phyloP scores from a whole-genome alignment of 2,329 filamentous ascomycete species.

The Sphaerostilbella broomeana region DNA sequence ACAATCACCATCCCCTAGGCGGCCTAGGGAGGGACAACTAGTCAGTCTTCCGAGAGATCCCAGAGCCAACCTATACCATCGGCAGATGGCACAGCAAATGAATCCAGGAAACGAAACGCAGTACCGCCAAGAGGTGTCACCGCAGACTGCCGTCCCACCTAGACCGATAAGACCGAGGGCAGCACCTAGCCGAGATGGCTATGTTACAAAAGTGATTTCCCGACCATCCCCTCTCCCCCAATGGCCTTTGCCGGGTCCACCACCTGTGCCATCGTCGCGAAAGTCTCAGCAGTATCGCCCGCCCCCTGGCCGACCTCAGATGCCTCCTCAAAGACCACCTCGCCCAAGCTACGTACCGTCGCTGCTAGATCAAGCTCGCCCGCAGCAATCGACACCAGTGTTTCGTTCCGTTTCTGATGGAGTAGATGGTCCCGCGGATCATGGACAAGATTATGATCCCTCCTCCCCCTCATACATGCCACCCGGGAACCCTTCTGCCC shows the following conservation, averaged over 20 bases:
- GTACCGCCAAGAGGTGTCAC: slow-evolving; percentile 3
- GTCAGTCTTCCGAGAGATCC: slow-evolving; percentile 27
- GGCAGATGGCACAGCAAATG: slow-evolving; percentile 20
- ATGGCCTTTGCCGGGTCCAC: slow-evolving; percentile 45
- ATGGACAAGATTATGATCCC: slow-evolving; percentile 30
- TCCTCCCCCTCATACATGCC: slow-evolving; percentile 41
- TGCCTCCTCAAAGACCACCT: slow-evolving; percentile 50
- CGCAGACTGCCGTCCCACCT: neutral
- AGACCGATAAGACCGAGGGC: slow-evolving; percentile 7
- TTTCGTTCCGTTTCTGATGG: slow-evolving; percentile 32
- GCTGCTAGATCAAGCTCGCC: slow-evolving; percentile 47
- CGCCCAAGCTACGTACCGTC: slow-evolving; percentile 55
- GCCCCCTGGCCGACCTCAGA: slow-evolving; percentile 42
- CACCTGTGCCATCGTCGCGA: slow-evolving; percentile 28
- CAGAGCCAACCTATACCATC: slow-evolving; percentile 7
- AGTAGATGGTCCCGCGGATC: slow-evolving; percentile 31
- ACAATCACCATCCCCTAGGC: slow-evolving; percentile 44
- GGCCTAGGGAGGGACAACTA: slow-evolving; percentile 48
- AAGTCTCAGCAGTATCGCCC: slow-evolving; percentile 42
- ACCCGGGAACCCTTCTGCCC: slow-evolving; percentile 21
- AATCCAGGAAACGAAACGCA: slow-evolving; percentile 7
- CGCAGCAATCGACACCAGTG: slow-evolving; percentile 50
- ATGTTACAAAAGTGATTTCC: slow-evolving; percentile 40
- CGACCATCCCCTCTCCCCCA: slow-evolving; percentile 47
- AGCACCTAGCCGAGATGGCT: slow-evolving; percentile 17